Evolutionary conservation across 495 filamentous ascomycete genomes (phyloP).

Genomic region (Cairneyella variabilis): DNA sequence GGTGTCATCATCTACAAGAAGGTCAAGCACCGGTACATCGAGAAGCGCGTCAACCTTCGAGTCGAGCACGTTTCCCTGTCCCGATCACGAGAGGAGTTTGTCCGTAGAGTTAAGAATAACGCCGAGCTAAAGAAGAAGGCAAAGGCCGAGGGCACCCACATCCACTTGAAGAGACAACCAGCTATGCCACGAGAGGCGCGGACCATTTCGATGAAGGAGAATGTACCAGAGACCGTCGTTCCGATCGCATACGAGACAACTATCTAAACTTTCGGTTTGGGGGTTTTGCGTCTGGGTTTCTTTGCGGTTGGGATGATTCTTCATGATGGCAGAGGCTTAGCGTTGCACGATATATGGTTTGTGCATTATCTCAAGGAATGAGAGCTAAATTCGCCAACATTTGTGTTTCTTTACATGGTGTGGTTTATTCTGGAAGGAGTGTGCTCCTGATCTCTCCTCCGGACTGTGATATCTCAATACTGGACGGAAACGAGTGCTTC

Average conservation of each 20-base stretch:
- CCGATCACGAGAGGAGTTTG: conserved; percentile 91
- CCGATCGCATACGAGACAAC: conserved; percentile 97
- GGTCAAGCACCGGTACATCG: conserved; percentile 95
- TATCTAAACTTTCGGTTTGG: conserved; percentile 61
- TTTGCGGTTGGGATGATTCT: conserved; percentile 25
- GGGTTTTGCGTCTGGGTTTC: conserved; percentile 29
- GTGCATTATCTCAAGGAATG: conserved; percentile 27
- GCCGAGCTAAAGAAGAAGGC: conserved; percentile 86
- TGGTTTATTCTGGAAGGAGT: background rate
- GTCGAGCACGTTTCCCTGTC: conserved; percentile 95
- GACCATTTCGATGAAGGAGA: conserved; percentile 70
- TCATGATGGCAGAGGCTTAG: conserved; percentile 19
- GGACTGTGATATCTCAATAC: background rate
- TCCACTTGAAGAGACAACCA: conserved; percentile 90
- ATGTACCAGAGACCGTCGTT: conserved; percentile 83
- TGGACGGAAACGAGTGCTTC: background rate
- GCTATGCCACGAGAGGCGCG: conserved; percentile 72
- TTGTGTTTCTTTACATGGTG: background rate
- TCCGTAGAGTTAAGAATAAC: conserved; percentile 94
- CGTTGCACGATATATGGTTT: conserved; percentile 27
- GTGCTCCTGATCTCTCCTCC: background rate
- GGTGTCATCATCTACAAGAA: conserved; percentile 99
- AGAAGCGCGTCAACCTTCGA: conserved; percentile 99
- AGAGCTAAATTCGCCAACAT: conserved; percentile 25
- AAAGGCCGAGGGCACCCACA: conserved; percentile 78